Conservation (phyloP, 805 yeast species). For the Scheffersomyces coipomensis region DNA sequence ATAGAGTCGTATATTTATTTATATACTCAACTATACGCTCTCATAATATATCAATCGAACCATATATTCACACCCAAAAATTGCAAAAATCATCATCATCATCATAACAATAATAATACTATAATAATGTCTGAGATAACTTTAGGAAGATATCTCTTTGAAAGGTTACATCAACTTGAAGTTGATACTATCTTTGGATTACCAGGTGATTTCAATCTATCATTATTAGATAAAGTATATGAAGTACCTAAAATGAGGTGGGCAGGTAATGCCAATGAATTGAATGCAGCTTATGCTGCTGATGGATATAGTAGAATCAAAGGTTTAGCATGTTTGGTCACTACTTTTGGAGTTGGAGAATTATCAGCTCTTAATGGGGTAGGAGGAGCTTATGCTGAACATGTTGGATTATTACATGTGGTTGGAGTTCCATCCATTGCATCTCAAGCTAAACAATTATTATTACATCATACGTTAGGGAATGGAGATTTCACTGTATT, state of each 20-base stretch:
- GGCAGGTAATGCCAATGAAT: slow-evolving; percentile 90
- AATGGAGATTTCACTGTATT: slow-evolving; percentile 52
- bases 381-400: slow-evolving; percentile 89
- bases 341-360: slow-evolving; percentile 93
- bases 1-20: too few species aligned
- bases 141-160: slow-evolving; percentile 75
- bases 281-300: slow-evolving; percentile 86
- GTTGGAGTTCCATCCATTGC: slow-evolving; percentile 83
- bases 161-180: slow-evolving; percentile 70
- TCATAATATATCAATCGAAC: too few species aligned
- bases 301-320: slow-evolving; percentile 86
- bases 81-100: slow-evolving; percentile 2
- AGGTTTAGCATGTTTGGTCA: slow-evolving; percentile 69
- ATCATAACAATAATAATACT: slow-evolving; percentile 1
- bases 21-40: too few species aligned
- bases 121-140: slow-evolving; percentile 45
- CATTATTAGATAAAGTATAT: slow-evolving; percentile 68
- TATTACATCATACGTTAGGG: slow-evolving; percentile 44
- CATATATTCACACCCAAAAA: too few species aligned
- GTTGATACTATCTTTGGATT: slow-evolving; percentile 74
- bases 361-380: slow-evolving; percentile 80
- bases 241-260: slow-evolving; percentile 76
- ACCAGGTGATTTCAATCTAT: slow-evolving; percentile 80
- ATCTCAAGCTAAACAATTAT: slow-evolving; percentile 53
- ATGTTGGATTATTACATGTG: slow-evolving; percentile 79